Base-by-base conservation (phyloP, 306 rosid species). In the Fragaria vesca region DNA sequence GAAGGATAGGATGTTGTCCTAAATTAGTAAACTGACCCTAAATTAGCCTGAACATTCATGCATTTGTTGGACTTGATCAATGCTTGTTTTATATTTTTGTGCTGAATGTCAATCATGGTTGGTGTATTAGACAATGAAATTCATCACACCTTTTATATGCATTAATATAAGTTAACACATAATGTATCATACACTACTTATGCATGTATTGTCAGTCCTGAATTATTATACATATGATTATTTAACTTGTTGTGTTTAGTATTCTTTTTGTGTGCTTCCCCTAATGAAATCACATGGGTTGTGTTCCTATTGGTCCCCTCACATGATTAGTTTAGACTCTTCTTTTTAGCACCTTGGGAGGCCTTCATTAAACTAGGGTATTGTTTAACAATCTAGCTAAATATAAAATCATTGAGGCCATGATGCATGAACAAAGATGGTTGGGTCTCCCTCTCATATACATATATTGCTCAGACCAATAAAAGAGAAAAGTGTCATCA, bases 221-320 rank as follows among this genome's bases (percentile, higher is more conserved):
- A 30, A 76, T 76, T 81, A 74, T 76, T 76, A 72, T 85, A 77
- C 85, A 73, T 73, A 84, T 85, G 85, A 86, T 81, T 80, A 38
- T 77, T 71, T 70, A 48, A 13, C 2, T 80, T 76, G 83, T 67
- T 76, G 81, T 72, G 86, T 79, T 75, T 75, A 43, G 82, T 69
- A 21, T 69, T 78, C 34, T 82, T 88, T 40, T 74, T 80, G 69
- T 78, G 65, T 81, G 72, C 52, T 60, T 21, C 71, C 43, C 78
- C 76, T 66, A 73, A 80, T 76, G 89, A 86, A 86, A 86, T 87
- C 96, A 92, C 97, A 89, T 90, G 97, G 91, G 92, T 89, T 72
- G 88, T 76, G 86, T 78, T 74, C 63, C 57, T 20, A 79, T 66
- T 60, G 88, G 89, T 74, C 26, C 89, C 86, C 85, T 38, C 77